Percentiles rank a stretch among this genome's conserved stretches.
Conservation (phyloP, 441 rosid species). For the Rhodomyrtus psidioides region DNA sequence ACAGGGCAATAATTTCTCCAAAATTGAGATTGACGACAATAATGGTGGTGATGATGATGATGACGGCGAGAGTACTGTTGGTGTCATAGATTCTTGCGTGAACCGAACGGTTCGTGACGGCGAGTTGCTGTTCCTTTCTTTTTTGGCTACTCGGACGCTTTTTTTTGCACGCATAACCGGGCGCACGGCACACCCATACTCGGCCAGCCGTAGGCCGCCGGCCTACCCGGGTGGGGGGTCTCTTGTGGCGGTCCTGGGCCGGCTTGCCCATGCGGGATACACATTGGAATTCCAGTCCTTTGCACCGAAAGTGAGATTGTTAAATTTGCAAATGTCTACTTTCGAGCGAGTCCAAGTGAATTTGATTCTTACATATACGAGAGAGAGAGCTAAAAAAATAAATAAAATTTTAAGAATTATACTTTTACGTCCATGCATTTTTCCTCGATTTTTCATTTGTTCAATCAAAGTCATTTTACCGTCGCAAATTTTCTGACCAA, state of each 20-base stretch:
- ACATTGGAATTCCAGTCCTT: too few species aligned
- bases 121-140: not conserved
- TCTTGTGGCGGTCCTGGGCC: accelerated
- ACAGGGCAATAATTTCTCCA: not conserved
- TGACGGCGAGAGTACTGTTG: not conserved
- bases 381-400: too few species aligned
- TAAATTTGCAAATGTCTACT: too few species aligned
- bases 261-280: not conserved
- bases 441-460: too few species aligned
- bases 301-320: too few species aligned
- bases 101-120: not conserved
- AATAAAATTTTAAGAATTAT: too few species aligned
- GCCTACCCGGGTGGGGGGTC: not conserved
- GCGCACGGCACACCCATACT: not conserved
- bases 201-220: not conserved
- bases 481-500: too few species aligned
- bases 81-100: not conserved
- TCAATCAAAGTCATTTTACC: too few species aligned
- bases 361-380: too few species aligned
- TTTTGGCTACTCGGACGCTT: not conserved
- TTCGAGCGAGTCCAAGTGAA: too few species aligned
- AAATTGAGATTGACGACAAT: not conserved
- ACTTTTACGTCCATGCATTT: too few species aligned
- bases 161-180: not conserved
- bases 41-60: not conserved